Percentiles rank a stretch among this genome's conserved stretches.
phyloP scores from a whole-genome alignment of 495 filamentous ascomycete species.

The Daldinia childiae region DNA sequence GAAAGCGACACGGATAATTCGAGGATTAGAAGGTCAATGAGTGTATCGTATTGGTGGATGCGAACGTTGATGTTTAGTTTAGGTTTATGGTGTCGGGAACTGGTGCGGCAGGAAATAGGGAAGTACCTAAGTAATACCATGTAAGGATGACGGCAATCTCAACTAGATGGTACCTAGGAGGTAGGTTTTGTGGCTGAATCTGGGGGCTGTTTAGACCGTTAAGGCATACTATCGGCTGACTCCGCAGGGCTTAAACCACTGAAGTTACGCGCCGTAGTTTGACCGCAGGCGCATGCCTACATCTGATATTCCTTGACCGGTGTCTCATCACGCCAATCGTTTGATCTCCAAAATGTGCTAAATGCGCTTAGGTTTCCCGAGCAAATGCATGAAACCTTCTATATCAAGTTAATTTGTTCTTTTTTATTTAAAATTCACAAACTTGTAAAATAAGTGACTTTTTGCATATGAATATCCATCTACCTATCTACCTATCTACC shows the following conservation, averaged over 20 bases:
- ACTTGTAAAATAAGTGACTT: neutral
- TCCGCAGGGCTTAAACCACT: conserved; percentile 27
- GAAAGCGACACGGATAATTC: neutral
- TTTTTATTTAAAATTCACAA: neutral
- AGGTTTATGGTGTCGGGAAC: conserved; percentile 17
- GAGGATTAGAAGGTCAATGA: neutral
- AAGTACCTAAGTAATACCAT: conserved; percentile 8
- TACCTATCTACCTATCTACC: no score
- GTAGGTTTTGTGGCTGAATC: conserved; percentile 68
- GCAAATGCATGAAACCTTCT: conserved; percentile 1
- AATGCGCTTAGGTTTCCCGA: conserved; percentile 1
- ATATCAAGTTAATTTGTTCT: neutral
- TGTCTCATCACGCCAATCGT: conserved; percentile 31
- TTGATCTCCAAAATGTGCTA: neutral
- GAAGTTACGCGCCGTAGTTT: conserved; percentile 14
- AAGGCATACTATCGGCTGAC: conserved; percentile 15
- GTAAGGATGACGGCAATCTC: conserved; percentile 45
- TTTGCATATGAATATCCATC: no score
- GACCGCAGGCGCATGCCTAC: neutral
- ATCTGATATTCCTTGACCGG: conserved; percentile 27
- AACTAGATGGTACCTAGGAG: conserved; percentile 75
- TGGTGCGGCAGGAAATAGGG: conserved; percentile 18
- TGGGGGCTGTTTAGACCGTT: conserved; percentile 15
- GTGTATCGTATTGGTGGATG: conserved; percentile 4
- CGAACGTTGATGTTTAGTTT: conserved; percentile 33